These are phyloP conservation scores for Olyra latifolia DNA, from an alignment of 176 grass and related monocot genomes.

Conservation along the genomic window DNA sequence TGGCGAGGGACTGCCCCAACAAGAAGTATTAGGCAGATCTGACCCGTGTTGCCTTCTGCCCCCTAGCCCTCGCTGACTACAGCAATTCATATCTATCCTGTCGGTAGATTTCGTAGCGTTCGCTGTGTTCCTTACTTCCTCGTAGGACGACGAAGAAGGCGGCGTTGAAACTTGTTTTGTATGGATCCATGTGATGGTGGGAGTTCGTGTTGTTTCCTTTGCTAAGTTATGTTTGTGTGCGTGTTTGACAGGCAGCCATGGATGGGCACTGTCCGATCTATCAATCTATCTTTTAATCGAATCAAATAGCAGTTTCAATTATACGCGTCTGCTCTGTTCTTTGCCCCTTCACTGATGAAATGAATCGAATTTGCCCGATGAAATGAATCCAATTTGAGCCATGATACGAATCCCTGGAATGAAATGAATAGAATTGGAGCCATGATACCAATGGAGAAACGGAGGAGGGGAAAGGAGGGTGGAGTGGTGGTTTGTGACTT, in stretches of 20 bases:
- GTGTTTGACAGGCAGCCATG: not conserved
- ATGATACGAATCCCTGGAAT: too few species aligned
- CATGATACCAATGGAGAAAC: not conserved
- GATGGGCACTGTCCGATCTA: not conserved
- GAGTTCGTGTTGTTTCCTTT: not conserved
- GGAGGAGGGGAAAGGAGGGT: not conserved
- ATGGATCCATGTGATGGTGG: not conserved
- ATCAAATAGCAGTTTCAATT: not conserved
- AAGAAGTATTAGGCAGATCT: not conserved
- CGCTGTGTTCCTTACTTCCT: not conserved
- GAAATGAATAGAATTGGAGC: too few species aligned
- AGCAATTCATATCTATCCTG: not conserved
- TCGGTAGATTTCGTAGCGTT: not conserved
- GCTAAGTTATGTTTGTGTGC: not conserved
- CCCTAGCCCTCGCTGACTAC: not conserved
- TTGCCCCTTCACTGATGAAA: too few species aligned
- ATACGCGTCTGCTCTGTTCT: too few species aligned
- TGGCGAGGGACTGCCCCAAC: not conserved
- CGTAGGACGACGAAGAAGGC: not conserved
- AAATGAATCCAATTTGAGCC: too few species aligned
- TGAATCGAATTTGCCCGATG: too few species aligned
- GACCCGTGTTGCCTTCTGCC: not conserved
- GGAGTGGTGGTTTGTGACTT: too few species aligned
- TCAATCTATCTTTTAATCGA: not conserved
- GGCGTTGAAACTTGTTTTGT: not conserved